These are phyloP conservation scores for Rhododendron griersonianum DNA, from an alignment of 148 eudicot species.

Conservation along the genomic window DNA sequence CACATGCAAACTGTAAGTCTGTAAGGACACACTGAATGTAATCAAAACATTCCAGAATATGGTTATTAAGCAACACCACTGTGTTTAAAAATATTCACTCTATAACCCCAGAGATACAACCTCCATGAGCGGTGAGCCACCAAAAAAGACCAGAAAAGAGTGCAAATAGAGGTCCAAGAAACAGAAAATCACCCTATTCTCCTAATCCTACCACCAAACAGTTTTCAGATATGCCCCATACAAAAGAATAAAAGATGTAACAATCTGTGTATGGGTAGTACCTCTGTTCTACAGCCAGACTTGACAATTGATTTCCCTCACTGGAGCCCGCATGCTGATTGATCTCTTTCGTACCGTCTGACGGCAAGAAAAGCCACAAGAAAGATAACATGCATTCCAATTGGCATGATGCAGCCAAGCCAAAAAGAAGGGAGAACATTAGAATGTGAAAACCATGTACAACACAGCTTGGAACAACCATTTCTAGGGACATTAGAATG, in stretches of 20 bases:
- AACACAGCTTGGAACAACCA: neutral
- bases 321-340: slow-evolving; percentile 38
- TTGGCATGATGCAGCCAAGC: neutral
- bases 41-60: neutral
- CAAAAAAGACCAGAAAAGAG: neutral
- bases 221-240: neutral
- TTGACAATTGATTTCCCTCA: slow-evolving; percentile 20
- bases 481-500: neutral
- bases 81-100: neutral
- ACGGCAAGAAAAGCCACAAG: slow-evolving; percentile 2
- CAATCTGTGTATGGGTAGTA: neutral
- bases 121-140: neutral
- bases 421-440: neutral
- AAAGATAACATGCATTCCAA: neutral
- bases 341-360: slow-evolving; percentile 58
- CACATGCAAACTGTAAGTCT: neutral
- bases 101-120: neutral
- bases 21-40: neutral
- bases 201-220: neutral
- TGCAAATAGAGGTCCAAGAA: neutral
- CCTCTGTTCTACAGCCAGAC: slow-evolving; percentile 33
- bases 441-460: neutral
- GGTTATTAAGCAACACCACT: neutral
- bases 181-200: neutral
- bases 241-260: neutral